A percentile compares a stretch with the other conserved stretches of the same genome.
Evolutionary conservation across 2,329 filamentous ascomycete genomes (phyloP).

Genomic region (Penicillium sp.): DNA sequence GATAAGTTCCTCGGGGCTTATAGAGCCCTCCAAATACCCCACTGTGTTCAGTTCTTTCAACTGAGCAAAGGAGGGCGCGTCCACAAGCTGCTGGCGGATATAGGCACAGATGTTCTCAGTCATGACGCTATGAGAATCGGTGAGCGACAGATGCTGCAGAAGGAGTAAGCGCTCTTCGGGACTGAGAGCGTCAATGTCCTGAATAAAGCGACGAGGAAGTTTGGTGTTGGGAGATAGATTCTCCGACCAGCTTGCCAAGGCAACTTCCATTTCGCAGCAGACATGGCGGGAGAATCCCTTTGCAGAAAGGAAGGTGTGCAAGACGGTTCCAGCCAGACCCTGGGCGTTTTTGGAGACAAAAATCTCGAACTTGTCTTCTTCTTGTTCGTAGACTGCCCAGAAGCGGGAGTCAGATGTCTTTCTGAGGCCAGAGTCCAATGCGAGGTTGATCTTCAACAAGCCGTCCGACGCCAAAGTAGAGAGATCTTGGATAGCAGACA

Average conservation of each 20-base stretch:
- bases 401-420: conserved; percentile 40
- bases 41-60: conserved; percentile 42
- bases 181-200: conserved; percentile 46
- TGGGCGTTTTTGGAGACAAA: conserved; percentile 48
- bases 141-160: conserved; percentile 40
- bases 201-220: conserved; percentile 41
- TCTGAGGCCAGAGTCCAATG: conserved; percentile 46
- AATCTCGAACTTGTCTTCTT: conserved; percentile 35
- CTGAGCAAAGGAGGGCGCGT: conserved; percentile 42
- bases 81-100: conserved; percentile 38
- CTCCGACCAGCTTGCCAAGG: conserved; percentile 39
- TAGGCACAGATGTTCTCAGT: conserved; percentile 34
- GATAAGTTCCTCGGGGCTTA: conserved; percentile 39
- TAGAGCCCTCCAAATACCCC: conserved; percentile 44
- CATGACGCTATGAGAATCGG: conserved; percentile 30
- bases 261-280: conserved; percentile 43
- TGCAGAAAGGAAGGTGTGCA: conserved; percentile 50
- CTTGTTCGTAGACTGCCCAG: conserved; percentile 44
- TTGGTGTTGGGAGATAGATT: conserved; percentile 30
- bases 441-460: conserved; percentile 36
- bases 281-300: conserved; percentile 41
- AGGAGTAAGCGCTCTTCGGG: conserved; percentile 45
- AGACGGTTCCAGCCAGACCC: conserved; percentile 45
- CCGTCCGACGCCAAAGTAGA: conserved; percentile 30
- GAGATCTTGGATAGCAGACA: conserved; percentile 34